Conservation (phyloP, 345 rosid genomes). For the Eutrema heterophyllum region DNA sequence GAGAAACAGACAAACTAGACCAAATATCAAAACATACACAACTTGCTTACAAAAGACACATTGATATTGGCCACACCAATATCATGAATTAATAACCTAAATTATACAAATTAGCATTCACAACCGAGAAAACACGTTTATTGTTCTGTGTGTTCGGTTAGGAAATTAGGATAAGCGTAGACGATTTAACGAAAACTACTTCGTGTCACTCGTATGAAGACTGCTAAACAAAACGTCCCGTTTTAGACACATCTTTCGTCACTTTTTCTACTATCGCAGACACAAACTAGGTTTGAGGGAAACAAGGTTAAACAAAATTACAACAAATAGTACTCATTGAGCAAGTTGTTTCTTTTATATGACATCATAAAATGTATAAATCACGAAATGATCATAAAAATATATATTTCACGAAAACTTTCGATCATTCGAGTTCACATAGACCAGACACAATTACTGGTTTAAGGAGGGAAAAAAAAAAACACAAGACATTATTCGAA, state of each 20-base stretch:
- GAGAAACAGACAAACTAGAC: neutral
- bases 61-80: neutral
- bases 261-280: neutral
- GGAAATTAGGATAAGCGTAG: neutral
- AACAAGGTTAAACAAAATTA: no score
- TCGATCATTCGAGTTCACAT: constrained; percentile 1
- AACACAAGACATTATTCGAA: neutral
- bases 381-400: neutral
- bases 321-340: no score
- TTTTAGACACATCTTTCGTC: neutral
- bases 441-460: constrained; percentile 1
- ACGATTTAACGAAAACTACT: neutral
- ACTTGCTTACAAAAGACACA: neutral
- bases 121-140: neutral
- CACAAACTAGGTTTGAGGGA: no score
- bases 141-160: neutral
- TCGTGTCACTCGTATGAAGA: neutral
- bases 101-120: neutral
- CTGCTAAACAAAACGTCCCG: neutral
- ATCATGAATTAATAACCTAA: neutral
- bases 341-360: no score
- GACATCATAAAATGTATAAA: neutral
- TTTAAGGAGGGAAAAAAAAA: neutral
- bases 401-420: neutral
- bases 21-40: neutral